Evolutionary conservation across 1,139 yeast species (phyloP).

Genomic region (Tardiomyces blankii): DNA sequence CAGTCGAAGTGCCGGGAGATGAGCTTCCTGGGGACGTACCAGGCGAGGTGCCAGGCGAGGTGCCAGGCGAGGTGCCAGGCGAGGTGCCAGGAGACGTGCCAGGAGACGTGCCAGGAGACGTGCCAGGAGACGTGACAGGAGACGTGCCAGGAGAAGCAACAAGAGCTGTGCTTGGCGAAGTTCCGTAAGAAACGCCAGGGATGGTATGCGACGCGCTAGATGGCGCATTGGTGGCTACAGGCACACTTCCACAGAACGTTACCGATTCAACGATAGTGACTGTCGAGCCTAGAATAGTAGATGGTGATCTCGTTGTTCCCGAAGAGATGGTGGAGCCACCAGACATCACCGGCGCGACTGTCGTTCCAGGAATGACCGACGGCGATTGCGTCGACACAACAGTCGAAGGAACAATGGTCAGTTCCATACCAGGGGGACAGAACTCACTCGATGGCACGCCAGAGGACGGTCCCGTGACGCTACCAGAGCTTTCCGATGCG

Average conservation of each 20-base stretch:
- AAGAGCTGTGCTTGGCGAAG: no score
- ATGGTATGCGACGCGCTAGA: no score
- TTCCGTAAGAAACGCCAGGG: no score
- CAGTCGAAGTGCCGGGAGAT: no score
- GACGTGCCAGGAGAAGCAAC: no score
- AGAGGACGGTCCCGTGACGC: no score
- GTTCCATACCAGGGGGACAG: background rate
- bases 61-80: background rate
- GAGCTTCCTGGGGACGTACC: conserved; percentile 1
- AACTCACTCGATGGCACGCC: background rate
- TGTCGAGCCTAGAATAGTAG: background rate
- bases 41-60: conserved; percentile 1
- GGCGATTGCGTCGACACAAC: no score
- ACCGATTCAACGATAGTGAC: background rate
- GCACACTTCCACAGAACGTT: background rate
- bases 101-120: no score
- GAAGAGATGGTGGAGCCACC: background rate
- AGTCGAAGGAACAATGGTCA: conserved; percentile 1
- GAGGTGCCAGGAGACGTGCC: conserved; percentile 1
- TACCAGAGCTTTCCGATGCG: no score
- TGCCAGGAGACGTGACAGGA: no score
- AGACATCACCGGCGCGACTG: background rate
- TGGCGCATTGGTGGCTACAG: background rate
- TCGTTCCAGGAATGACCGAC: background rate
- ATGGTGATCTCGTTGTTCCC: background rate